Percentiles rank a stretch among this genome's conserved stretches.
Evolutionary conservation across 345 rosid genomes (phyloP).

Genomic region (Aurinia saxatilis): DNA sequence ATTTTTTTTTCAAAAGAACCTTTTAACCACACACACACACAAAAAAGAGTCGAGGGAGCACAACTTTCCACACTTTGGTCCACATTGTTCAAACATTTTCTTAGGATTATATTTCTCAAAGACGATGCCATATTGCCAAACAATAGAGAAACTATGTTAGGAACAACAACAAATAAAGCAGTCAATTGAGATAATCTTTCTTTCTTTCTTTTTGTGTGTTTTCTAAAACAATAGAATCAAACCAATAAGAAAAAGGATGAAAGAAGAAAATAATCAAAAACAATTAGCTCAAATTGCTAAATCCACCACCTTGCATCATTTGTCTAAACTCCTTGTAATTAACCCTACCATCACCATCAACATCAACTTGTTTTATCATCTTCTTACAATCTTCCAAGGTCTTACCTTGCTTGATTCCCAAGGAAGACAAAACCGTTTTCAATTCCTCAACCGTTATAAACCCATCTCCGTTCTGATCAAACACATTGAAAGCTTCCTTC

Average conservation of each 20-base stretch:
- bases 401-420: slow-evolving; percentile 76
- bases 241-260: neutral
- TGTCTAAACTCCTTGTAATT: slow-evolving; percentile 44
- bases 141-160: neutral
- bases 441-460: slow-evolving; percentile 75
- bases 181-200: neutral
- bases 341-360: slow-evolving; percentile 87
- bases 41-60: neutral
- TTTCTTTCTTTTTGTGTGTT: neutral
- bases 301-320: slow-evolving; percentile 50
- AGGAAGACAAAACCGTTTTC: slow-evolving; percentile 54
- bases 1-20: too few species aligned
- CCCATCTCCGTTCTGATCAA: slow-evolving; percentile 83
- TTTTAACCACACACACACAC: too few species aligned
- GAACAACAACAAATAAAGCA: neutral
- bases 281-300: slow-evolving; percentile 28
- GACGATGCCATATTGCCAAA: neutral
- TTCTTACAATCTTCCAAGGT: slow-evolving; percentile 60
- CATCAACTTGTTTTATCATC: slow-evolving; percentile 79
- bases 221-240: neutral
- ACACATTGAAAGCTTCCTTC: slow-evolving; percentile 84
- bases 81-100: neutral
- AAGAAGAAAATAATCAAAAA: neutral
- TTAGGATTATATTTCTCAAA: neutral
- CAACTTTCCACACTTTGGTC: neutral